A percentile compares a stretch with the other conserved stretches of the same genome.
phyloP scores from a whole-genome alignment of 257 asterid genomes.

The Echium plantagineum region DNA sequence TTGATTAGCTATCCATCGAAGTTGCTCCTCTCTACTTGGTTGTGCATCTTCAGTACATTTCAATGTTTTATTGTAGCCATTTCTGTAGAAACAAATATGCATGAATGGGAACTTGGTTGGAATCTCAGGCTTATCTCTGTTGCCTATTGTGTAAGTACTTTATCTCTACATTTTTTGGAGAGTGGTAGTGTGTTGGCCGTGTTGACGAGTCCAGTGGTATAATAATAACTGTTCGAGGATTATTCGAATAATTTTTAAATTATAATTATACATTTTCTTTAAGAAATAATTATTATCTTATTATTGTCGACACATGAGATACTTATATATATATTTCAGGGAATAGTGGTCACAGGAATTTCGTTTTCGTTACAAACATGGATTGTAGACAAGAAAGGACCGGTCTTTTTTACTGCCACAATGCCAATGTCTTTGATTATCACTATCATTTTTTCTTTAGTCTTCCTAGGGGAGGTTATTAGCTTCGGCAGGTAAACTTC shows the following conservation, averaged over 20 bases:
- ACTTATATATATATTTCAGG: slow-evolving; percentile 32
- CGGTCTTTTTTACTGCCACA: slow-evolving; percentile 62
- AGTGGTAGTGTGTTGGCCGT: too few relatives aligned
- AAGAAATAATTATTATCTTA: too few relatives aligned
- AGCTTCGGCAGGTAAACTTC: slow-evolving; percentile 59
- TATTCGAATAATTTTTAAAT: too few relatives aligned
- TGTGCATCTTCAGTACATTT: slow-evolving; percentile 52
- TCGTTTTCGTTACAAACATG: slow-evolving; percentile 77
- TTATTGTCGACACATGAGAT: too few relatives aligned
- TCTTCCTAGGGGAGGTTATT: slow-evolving; percentile 54
- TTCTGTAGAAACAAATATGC: slow-evolving; percentile 44
- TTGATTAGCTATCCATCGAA: slow-evolving; percentile 57
- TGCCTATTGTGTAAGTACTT: slow-evolving; percentile 54
- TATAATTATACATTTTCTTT: too few relatives aligned
- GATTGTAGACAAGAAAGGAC: slow-evolving; percentile 85
- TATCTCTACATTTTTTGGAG: background rate
- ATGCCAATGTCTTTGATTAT: slow-evolving; percentile 51
- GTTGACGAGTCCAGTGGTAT: too few relatives aligned
- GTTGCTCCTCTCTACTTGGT: slow-evolving; percentile 54
- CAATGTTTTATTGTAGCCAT: slow-evolving; percentile 56
- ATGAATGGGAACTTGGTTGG: slow-evolving; percentile 66
- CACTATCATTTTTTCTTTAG: slow-evolving; percentile 49
- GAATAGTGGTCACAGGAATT: slow-evolving; percentile 70
- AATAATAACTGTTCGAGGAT: too few relatives aligned
- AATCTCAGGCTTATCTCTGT: slow-evolving; percentile 46